These are phyloP conservation scores for Cytidiella melzeri DNA, from an alignment of 768 basidiomycete species.

Conservation along the genomic window DNA sequence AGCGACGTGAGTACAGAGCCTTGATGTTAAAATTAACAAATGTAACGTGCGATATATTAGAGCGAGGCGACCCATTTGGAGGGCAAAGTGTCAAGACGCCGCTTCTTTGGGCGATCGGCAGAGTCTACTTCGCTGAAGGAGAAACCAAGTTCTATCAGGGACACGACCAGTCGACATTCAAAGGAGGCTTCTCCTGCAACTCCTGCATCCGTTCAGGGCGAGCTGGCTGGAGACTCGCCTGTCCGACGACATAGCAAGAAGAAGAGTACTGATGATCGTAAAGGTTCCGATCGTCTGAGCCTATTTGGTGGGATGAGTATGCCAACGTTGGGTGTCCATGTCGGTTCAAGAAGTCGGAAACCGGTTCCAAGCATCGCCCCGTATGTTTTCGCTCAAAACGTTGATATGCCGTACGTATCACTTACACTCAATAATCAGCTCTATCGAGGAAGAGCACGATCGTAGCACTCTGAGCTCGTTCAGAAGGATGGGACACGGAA, in stretches of 20 bases:
- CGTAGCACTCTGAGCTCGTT: constrained; percentile 5
- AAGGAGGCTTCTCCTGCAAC: constrained; percentile 22
- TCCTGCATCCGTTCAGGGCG: constrained; percentile 15
- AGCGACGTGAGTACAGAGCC: constrained; percentile 55
- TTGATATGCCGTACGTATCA: neutral
- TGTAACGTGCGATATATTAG: constrained; percentile 27
- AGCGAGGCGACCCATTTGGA: constrained; percentile 40
- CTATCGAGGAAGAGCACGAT: neutral
- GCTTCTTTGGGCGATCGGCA: constrained; percentile 55
- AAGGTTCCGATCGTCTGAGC: constrained; percentile 58
- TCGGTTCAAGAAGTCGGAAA: constrained; percentile 73
- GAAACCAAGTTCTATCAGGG: constrained; percentile 21
- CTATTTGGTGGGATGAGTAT: constrained; percentile 71
- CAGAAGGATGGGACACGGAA: constrained; percentile 24
- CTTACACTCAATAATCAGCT: no score
- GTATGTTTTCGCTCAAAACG: constrained; percentile 48
- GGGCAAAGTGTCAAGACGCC: constrained; percentile 38
- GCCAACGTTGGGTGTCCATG: constrained; percentile 28
- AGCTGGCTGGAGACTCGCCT: constrained; percentile 12
- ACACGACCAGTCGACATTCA: constrained; percentile 22
- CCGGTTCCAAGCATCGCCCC: constrained; percentile 69
- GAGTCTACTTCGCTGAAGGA: constrained; percentile 31
- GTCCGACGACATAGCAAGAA: constrained; percentile 39
- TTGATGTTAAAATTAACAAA: neutral
- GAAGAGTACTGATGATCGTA: constrained; percentile 45